Evolutionary conservation across 1,284 basidiomycete species (phyloP).

Genomic region (Anthracocystis walkeri): DNA sequence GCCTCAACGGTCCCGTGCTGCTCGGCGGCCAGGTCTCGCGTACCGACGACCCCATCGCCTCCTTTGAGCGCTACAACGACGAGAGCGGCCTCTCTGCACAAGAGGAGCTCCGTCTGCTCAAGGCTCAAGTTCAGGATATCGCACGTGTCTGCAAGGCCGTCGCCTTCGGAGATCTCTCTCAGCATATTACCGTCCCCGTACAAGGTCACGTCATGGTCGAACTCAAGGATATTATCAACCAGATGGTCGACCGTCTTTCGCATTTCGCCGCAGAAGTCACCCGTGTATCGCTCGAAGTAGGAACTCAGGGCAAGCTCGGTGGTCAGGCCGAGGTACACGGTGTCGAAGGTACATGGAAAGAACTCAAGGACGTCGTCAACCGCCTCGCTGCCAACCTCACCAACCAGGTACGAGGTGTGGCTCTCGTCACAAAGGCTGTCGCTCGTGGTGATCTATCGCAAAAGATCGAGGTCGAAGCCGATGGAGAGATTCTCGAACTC

Average conservation of each 20-base stretch:
- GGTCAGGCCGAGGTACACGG: conserved; percentile 69
- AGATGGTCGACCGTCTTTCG: conserved; percentile 87
- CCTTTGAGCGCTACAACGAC: conserved; percentile 66
- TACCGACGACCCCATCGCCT: conserved; percentile 62
- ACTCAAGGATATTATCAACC: conserved; percentile 97
- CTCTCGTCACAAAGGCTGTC: conserved; percentile 96
- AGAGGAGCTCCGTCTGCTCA: conserved; percentile 83
- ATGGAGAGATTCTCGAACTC: conserved; percentile 94
- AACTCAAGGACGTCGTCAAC: conserved; percentile 70
- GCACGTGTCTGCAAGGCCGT: conserved; percentile 95
- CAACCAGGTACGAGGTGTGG: conserved; percentile 92
- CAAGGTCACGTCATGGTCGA: conserved; percentile 97
- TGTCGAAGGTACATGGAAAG: conserved; percentile 70
- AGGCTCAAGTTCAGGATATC: conserved; percentile 90
- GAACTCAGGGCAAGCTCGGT: conserved; percentile 70
- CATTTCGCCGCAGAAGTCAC: conserved; percentile 95
- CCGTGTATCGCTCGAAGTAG: conserved; percentile 86
- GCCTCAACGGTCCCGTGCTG: conserved; percentile 63
- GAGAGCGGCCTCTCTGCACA: conserved; percentile 73
- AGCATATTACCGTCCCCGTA: conserved; percentile 96
- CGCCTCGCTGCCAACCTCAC: conserved; percentile 75
- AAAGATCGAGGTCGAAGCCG: conserved; percentile 95
- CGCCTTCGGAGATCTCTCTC: conserved; percentile 89
- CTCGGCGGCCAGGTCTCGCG: conserved; percentile 46
- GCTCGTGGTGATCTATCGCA: conserved; percentile 93